Evolutionary conservation across 495 filamentous ascomycete genomes (phyloP), one percentile per base, ranked within the genome.

Genomic region (Neurospora sp.): DNA sequence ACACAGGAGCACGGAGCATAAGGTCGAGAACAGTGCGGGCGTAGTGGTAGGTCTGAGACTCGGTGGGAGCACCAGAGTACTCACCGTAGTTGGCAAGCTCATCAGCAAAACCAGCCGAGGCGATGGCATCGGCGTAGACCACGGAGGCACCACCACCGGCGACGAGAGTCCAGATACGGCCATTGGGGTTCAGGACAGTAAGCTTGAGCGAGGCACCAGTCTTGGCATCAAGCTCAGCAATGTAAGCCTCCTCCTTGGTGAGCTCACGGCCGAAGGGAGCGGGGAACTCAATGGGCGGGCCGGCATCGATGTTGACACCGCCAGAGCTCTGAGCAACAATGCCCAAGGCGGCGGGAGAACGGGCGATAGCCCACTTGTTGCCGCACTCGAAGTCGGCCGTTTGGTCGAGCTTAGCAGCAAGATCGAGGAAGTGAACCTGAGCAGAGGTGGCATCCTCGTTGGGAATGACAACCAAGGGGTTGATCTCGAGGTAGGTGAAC

Each of bases 401-500:
- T 85, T 99, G 96, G 83, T 99, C 96, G 71, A 99, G 86, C 89
- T 99, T 99, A 78, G 96, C 96, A 74, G 96, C 96, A 79, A 99
- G 88, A 86, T 99, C 96, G 73, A 99, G 90, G 91, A 98, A 99
- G 89, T 97, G 89, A 40, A 99, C 96, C 39, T 96, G 90, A 59
- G 96, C 96, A 70, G 94, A 97, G 79, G 96, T 98, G 74, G 85
- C 90, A 76, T 93, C 89, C 73, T 89, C 90, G 85, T 98, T 99
- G 80, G 96, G 96, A 78, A 99, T 94, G 79, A 97, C 96, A 71
- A 99, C 96, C 73, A 99, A 85, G 71, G 96, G 96, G 88, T 99
- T 99, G 88, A 99, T 99, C 85, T 99, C 96, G 74, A 99, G 94
- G 86, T 98, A 98, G 80, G 96, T 98, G 88, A 99, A 99, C 85